Percentiles rank a stretch among this genome's conserved stretches.
phyloP scores from a whole-genome alignment of 768 basidiomycete genomes.

The Cystobasidium onofrii region DNA sequence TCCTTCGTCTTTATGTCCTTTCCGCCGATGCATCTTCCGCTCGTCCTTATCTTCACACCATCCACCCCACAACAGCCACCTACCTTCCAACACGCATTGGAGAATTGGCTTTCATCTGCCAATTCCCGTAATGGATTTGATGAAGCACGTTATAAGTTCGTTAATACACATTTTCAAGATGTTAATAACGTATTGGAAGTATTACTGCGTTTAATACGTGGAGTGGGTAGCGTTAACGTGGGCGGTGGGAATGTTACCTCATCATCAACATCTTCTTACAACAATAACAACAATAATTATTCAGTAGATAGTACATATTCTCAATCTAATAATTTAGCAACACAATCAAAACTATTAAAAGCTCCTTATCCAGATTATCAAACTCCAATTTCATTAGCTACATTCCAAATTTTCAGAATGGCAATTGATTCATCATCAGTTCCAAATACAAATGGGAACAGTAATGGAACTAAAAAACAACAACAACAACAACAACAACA shows the following conservation, averaged over 20 bases:
- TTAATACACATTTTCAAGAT: constrained; percentile 76
- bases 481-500: constrained; percentile 49
- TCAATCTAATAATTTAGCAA: constrained; percentile 38
- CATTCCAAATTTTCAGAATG: constrained; percentile 82
- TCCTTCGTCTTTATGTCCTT: too few relatives aligned
- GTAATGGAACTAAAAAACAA: constrained; percentile 52
- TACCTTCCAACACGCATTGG: constrained; percentile 81
- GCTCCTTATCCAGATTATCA: constrained; percentile 79
- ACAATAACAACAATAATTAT: constrained; percentile 44
- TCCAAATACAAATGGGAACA: background rate
- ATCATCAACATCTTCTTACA: constrained; percentile 54
- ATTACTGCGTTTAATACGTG: constrained; percentile 78
- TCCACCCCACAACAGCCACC: constrained; percentile 57
- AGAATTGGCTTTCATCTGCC: constrained; percentile 80
- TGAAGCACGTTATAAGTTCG: constrained; percentile 74
- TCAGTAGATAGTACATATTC: too few relatives aligned
- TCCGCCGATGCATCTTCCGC: background rate
- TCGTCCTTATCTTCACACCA: background rate
- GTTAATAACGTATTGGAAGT: constrained; percentile 88
- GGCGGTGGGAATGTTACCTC: constrained; percentile 30
- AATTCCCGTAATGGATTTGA: constrained; percentile 56
- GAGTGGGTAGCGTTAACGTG: constrained; percentile 63
- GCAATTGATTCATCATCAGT: constrained; percentile 56
- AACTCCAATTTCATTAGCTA: constrained; percentile 86
- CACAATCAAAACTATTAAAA: constrained; percentile 53